Base-by-base conservation (phyloP, 257 asterid genomes). In the Petrea volubilis region DNA sequence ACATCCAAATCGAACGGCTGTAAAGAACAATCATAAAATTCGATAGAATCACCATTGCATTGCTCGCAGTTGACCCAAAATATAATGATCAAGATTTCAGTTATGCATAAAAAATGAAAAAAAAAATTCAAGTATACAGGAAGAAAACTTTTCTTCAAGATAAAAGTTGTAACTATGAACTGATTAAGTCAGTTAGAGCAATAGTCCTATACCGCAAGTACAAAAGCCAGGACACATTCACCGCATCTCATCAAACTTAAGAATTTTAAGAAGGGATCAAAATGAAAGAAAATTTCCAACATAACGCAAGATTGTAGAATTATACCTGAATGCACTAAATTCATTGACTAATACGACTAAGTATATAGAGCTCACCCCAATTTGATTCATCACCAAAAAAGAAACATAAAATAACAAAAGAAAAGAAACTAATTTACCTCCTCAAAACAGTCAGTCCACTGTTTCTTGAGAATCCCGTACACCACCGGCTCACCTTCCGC, bases 361-460 rank as follows among this genome's bases (percentile, higher is more conserved):
- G 4, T 5, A 69, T 9, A n/a, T 15, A 40, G 6, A 60, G 23
- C 43, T 29, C 9, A 13, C 21, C 4, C 64, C 47, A 23, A 17
- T 8, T 11, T 49, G 20, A 55, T 34, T 49, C 11, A 5, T 24
- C 52, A 55, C 13, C 0, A 28, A 25, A 47, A n/a, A 1, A n/a
- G 1, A 27, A 14, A 49, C 9, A 40, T 5, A 24, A 21, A 24
- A 34, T 8, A 23, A 41, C 57, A 60, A 27, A 63, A 52, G 27
- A 18, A 40, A 47, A 62, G 24, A 24, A 34, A 23, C 40, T 7
- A 8, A 12, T 25, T 55, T 78, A 95, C 99, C 96, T 90, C 88
- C 55, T 90, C 97, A 63, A 88, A 95, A 70, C 96, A 86, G 52
- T 83, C 85, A 49, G 58, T 31, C 99, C 97, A 90, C 64, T 87